Percentiles rank a stretch among this genome's conserved stretches.
phyloP scores from a whole-genome alignment of 1,284 basidiomycete genomes.

The Schizophyllum amplum region DNA sequence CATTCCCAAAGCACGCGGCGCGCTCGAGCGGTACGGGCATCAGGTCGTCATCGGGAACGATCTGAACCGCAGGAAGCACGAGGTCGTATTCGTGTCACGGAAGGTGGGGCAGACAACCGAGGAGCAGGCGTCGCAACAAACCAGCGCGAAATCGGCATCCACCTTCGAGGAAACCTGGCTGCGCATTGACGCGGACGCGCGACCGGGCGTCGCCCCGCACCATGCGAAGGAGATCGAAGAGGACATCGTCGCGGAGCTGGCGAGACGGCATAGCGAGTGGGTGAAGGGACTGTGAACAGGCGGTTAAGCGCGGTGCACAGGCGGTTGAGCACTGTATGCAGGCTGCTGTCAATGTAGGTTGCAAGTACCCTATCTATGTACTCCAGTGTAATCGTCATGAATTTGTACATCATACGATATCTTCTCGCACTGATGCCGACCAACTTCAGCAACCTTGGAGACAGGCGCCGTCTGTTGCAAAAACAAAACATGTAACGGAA shows the following conservation, averaged over 20 bases:
- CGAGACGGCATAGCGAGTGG: constrained; percentile 71
- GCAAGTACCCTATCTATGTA: too few species aligned
- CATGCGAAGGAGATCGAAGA: constrained; percentile 85
- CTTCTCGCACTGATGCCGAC: too few species aligned
- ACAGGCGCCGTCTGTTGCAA: too few species aligned
- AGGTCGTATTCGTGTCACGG: constrained; percentile 80
- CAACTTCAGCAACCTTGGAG: too few species aligned
- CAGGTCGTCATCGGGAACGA: constrained; percentile 97
- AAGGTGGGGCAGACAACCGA: constrained; percentile 21
- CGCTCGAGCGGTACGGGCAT: constrained; percentile 91
- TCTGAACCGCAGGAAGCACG: constrained; percentile 80
- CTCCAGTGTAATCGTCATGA: too few species aligned
- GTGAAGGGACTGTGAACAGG: too few species aligned
- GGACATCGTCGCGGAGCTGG: constrained; percentile 76
- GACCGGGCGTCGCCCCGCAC: constrained; percentile 25
- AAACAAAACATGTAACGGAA: too few species aligned
- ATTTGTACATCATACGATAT: too few species aligned
- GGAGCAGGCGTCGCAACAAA: constrained; percentile 2
- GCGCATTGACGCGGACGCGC: constrained; percentile 34
- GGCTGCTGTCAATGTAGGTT: too few species aligned
- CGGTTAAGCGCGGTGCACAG: too few species aligned
- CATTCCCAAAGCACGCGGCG: constrained; percentile 84
- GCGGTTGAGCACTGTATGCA: too few species aligned
- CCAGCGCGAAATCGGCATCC: constrained; percentile 14
- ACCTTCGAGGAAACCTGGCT: constrained; percentile 67